These are phyloP conservation scores for Thraustochytrium striatum DNA, from an alignment of 352 stramenopile species.

Conservation along the genomic window DNA sequence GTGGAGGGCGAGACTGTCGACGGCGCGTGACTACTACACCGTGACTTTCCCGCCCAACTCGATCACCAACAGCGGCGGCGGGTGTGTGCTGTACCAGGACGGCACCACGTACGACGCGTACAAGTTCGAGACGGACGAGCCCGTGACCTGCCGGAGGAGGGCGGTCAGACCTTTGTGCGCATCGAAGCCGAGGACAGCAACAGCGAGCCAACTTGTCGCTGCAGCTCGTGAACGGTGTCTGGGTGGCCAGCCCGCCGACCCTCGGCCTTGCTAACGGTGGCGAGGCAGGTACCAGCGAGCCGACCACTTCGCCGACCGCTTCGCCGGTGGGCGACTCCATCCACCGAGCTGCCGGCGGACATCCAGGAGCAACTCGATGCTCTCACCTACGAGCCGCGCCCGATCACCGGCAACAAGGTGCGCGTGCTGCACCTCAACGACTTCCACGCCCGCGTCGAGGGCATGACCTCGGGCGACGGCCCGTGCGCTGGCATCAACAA, in stretches of 20 bases:
- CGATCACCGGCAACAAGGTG: not conserved
- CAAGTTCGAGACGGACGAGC: too few species aligned
- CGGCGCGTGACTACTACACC: not conserved
- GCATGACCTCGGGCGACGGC: not conserved
- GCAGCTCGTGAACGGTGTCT: too few species aligned
- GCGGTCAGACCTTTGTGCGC: too few species aligned
- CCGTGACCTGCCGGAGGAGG: too few species aligned
- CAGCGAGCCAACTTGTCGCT: too few species aligned
- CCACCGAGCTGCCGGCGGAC: not conserved
- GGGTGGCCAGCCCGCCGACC: too few species aligned
- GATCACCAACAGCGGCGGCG: not conserved
- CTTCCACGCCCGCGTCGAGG: constrained; percentile 40
- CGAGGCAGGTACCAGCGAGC: too few species aligned
- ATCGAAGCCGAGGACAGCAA: too few species aligned
- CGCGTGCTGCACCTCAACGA: constrained; percentile 44
- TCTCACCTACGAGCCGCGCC: not conserved
- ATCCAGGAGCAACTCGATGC: not conserved
- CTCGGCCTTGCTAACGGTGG: too few species aligned
- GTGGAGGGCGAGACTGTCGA: not conserved
- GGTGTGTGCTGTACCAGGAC: not conserved
- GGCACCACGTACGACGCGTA: not conserved
- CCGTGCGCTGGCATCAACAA: not conserved
- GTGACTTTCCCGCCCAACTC: not conserved
- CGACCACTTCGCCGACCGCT: too few species aligned
- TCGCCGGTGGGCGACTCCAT: not conserved